Base-by-base conservation (phyloP, 1,139 yeast species). In the Yamadazyma taylorii region DNA sequence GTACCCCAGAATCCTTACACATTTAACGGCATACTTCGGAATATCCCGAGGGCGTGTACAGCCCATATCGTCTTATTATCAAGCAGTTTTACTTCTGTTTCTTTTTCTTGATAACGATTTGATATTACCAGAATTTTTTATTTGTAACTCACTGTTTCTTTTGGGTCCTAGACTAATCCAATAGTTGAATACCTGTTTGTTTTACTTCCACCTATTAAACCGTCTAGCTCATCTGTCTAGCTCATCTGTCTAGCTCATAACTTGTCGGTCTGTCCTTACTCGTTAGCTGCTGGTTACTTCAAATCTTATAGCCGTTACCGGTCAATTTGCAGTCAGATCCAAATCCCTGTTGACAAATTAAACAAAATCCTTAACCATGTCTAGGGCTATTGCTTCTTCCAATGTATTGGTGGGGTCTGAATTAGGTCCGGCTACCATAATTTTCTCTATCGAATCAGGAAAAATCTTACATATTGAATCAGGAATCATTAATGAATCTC, bases 331-430 rank as follows among this genome's bases (percentile, higher is more conserved):
- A n/a, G n/a, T n/a, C n/a, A n/a, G n/a, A n/a, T n/a, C n/a, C n/a
- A n/a, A n/a, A n/a, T n/a, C n/a, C n/a, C n/a, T n/a, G n/a, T n/a
- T n/a, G n/a, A n/a, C n/a, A n/a, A n/a, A n/a, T n/a, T n/a, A n/a
- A n/a, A n/a, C n/a, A n/a, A n/a, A n/a, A n/a, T n/a, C n/a, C n/a
- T 29, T 23, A 9, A 36, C 17, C 34, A 79, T 79, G 84, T 73
- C 83, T 17, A 66, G 73, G 46, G 90, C 92, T 3, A 65, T 87
- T 29, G 64, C 86, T 0, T 86, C 95, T 2, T 59, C 67, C 11
- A 66, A 69, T n/a, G 94, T 85, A 7, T 75, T 85, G 22, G 44
- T 85, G 9, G 73, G 69, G 30, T 78, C 70, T 26, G 45, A 56
- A 34, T 52, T 82, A 2, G 57, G 53, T 2, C 78, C 86, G 0